Conservation (phyloP, 768 basidiomycete genomes). For the Ramaria sp. region DNA sequence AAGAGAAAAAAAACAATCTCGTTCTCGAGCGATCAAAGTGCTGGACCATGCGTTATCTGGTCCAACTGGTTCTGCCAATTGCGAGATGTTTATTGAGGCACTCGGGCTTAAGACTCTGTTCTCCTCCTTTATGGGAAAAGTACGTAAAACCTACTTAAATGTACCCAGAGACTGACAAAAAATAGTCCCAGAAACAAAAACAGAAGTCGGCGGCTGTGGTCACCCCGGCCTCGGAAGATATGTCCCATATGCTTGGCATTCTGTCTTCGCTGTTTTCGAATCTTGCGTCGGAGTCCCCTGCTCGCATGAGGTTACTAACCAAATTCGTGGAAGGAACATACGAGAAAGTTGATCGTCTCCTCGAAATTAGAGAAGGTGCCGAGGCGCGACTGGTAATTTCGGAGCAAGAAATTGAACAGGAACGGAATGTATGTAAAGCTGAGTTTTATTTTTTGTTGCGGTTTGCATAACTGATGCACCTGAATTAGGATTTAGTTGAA, state of each 20-base stretch:
- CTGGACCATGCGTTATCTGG: constrained; percentile 88
- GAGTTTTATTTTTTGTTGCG: background rate
- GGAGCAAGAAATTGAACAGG: constrained; percentile 57
- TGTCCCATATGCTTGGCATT: constrained; percentile 79
- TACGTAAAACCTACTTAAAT: constrained; percentile 17
- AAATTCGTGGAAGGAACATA: constrained; percentile 93
- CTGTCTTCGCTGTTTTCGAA: constrained; percentile 81
- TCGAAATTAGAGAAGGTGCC: constrained; percentile 76
- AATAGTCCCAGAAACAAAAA: constrained; percentile 33
- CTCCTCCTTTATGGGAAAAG: constrained; percentile 90
- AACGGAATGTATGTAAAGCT: constrained; percentile 44
- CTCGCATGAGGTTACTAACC: constrained; percentile 69
- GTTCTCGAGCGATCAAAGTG: constrained; percentile 79
- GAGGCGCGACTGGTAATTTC: constrained; percentile 44
- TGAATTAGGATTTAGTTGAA: constrained; percentile 36
- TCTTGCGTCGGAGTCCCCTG: constrained; percentile 72
- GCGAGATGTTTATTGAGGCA: constrained; percentile 80
- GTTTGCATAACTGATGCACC: background rate
- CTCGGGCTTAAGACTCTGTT: constrained; percentile 86
- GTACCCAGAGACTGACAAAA: background rate
- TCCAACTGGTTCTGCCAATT: constrained; percentile 50
- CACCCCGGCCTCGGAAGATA: constrained; percentile 63
- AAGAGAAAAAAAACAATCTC: constrained; percentile 76
- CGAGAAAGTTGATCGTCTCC: constrained; percentile 87
- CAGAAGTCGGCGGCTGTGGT: constrained; percentile 45